Base-by-base conservation (phyloP, 2,329 filamentous ascomycete species). In the Zasmidium citrigriseum region DNA sequence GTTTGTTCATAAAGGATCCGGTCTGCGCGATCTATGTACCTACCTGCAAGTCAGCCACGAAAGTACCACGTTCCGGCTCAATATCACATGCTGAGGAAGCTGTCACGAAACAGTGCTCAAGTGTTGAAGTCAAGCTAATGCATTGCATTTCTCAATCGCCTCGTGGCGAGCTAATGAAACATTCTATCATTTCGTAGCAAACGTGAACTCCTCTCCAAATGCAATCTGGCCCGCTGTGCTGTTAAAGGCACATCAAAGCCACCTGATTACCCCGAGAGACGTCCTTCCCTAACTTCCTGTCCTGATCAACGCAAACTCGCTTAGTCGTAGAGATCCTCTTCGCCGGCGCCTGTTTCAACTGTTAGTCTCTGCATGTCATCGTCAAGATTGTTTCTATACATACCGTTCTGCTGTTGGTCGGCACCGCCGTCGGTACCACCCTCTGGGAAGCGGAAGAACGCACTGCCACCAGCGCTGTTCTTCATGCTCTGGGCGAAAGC, bases 401-500 rank as follows among this genome's bases (percentile, higher is more conserved):
- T 68, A 73, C 78, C 69, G 69, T 76, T 73, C 60, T 72, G 63
- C 71, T 73, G 55, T 68, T 75, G 65, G 20, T 59, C 65, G 18
- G 61, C 67, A 29, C 59, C 63, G 75, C 78, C 64, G 76, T 80
- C 64, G 23, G 75, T 77, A 76, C 80, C 83, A 78, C 80, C 84
- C 75, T 78, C 84, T 68, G 77, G 93, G 87, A 99, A 99, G 78
- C 96, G 93, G 90, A 99, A 99, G 85, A 95, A 97, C 69, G 71
- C 72, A 59, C 91, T 92, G 72, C 93, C 93, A 41, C 93, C 93
- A 52, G 92, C 93, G 60, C 91, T 88, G 76, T 96, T 96, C 90
- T 99, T 99, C 92, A 99, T 96, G 76, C 93, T 93, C 81, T 98
- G 93, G 44, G 93, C 90, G 72, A 99, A 99, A 3, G 95, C 93